Evolutionary conservation across 257 asterid genomes (phyloP).

Genomic region (Catharanthus roseus): DNA sequence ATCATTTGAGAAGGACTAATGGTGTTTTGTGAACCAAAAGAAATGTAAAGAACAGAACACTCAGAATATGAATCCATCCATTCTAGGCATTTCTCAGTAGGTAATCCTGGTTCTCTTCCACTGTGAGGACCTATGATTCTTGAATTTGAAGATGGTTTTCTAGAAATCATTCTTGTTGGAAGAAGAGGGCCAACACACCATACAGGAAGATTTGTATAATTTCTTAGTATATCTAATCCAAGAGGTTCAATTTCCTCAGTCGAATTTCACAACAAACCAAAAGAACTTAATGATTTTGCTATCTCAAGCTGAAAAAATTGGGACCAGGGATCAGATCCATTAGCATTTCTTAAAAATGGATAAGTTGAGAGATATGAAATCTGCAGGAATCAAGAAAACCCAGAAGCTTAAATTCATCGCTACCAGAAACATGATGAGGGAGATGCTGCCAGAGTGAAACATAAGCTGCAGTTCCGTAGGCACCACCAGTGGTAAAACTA

Average conservation of each 20-base stretch:
- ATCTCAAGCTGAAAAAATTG: conserved; percentile 55
- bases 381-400: conserved; percentile 52
- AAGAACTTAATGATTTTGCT: conserved; percentile 30
- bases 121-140: conserved; percentile 34
- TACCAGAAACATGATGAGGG: conserved; percentile 46
- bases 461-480: conserved; percentile 78
- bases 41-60: conserved; percentile 59
- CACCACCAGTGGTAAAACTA: conserved; percentile 74
- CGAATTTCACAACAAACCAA: conserved; percentile 63
- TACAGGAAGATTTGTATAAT: conserved; percentile 47
- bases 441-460: conserved; percentile 65
- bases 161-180: conserved; percentile 42
- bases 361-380: conserved; percentile 58
- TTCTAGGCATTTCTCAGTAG: conserved; percentile 56
- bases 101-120: conserved; percentile 58
- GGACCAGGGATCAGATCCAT: conserved; percentile 81
- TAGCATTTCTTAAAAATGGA: conserved; percentile 47
- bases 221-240: conserved; percentile 40
- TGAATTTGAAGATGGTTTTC: neutral
- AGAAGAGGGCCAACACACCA: conserved; percentile 88
- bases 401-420: conserved; percentile 41
- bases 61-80: conserved; percentile 53
- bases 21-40: conserved; percentile 95
- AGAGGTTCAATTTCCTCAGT: conserved; percentile 65
- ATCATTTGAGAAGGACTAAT: conserved; percentile 70